Base-by-base conservation (phyloP, 441 rosid genomes). In the Croton laevigatus region DNA sequence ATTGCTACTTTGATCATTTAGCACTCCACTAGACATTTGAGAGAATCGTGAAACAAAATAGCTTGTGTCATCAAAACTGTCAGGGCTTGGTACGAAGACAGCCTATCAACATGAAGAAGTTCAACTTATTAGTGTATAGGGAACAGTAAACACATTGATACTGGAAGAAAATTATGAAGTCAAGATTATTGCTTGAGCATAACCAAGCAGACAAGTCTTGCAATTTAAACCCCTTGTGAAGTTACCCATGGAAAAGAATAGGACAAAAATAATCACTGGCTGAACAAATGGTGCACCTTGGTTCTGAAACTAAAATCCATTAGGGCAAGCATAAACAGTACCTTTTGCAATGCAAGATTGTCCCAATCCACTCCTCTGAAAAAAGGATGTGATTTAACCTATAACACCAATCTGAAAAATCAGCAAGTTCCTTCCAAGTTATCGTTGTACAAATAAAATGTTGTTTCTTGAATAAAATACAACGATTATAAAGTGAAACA, bases 301-400 rank as follows among this genome's bases (percentile, higher is more conserved):
- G 64, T 44, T 45, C 16, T 46, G 12, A 32, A 57, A 40, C 76
- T 70, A 61, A 52, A 17, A 49, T 46, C 54, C 55, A 40, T 12
- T 40, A 59, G 57, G 44, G 14, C 54, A 34, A 64, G 8, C 1
- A n/a, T 22, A 16, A 48, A 62, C 59, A 68, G 59, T 70, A 91
- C 97, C 88, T 91, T 88, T 75, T 88, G 95, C 82, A 83, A 66
- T 45, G 91, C 84, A 73, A 91, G 87, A 76, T 75, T 88, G 70
- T 85, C 90, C 95, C 97, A 91, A 73, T 87, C 87, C 62, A 91
- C 83, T 78, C 95, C 93, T 65, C 46, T 70, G 74, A 91, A 89
- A 66, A 91, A 91, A 16, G 85, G 81, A 81, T 88, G 90, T 19
- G 83, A 76, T 77, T 89, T 91, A 34, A 91, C 97, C 97, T 91